Conservation (phyloP, 306 rosid genomes). For the Comarum palustre region DNA sequence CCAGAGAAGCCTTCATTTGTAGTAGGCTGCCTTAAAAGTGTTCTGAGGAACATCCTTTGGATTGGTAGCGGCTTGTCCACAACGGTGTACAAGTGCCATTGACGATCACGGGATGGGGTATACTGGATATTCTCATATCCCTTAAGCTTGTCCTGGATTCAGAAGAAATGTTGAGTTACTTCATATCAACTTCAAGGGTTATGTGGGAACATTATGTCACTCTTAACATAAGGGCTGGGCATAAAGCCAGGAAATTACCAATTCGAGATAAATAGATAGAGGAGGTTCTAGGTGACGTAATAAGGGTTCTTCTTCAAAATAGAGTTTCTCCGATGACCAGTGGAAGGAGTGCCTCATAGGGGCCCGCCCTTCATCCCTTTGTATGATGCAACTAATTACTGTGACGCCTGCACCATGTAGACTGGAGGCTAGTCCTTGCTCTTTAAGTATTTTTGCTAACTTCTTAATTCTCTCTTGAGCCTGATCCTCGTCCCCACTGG, state of each 20-base stretch:
- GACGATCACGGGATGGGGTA: constrained; percentile 95
- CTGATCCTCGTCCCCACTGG: constrained; percentile 97
- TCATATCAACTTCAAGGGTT: constrained; percentile 28
- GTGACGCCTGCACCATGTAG: constrained; percentile 73
- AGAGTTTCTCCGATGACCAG: constrained; percentile 74
- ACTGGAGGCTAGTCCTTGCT: constrained; percentile 68
- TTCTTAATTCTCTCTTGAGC: constrained; percentile 93
- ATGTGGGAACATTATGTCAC: not conserved
- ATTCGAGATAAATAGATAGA: constrained; percentile 90
- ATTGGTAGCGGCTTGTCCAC: constrained; percentile 65
- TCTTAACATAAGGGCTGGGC: not conserved
- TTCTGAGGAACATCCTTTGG: constrained; percentile 92
- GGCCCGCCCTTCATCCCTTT: constrained; percentile 97
- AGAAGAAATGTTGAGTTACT: constrained; percentile 29
- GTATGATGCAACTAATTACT: constrained; percentile 90
- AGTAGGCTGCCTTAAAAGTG: constrained; percentile 88
- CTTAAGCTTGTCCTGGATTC: constrained; percentile 82
- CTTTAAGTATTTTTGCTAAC: constrained; percentile 86
- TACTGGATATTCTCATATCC: constrained; percentile 70
- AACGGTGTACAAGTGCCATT: constrained; percentile 92
- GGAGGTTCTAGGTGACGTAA: constrained; percentile 98
- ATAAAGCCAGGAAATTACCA: constrained; percentile 40
- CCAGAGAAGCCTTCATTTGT: constrained; percentile 63
- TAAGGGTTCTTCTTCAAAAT: constrained; percentile 82
- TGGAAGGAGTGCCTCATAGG: constrained; percentile 99